Conservation (phyloP, 2,329 filamentous ascomycete species). For the Berkeleyomyces rouxiae region DNA sequence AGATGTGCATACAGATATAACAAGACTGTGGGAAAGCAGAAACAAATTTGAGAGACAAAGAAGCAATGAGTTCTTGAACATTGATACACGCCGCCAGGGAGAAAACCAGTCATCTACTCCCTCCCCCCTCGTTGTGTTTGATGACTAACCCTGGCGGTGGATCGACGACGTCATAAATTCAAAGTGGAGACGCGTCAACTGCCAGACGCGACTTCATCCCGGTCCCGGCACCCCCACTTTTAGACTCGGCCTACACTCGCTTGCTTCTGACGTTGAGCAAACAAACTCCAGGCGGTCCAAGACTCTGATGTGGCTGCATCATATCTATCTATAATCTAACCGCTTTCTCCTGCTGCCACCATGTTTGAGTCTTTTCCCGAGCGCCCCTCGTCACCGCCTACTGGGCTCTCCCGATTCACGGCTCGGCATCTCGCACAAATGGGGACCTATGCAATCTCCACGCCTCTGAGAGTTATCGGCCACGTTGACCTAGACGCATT, state of each 20-base stretch:
- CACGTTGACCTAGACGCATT: constrained; percentile 96
- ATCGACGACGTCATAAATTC: neutral
- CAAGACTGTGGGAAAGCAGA: neutral
- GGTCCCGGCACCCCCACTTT: neutral
- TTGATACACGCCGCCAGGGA: no score
- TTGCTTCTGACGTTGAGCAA: no score
- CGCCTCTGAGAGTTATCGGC: constrained; percentile 70
- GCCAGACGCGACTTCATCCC: neutral
- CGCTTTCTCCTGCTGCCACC: no score
- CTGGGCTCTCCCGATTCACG: constrained; percentile 55
- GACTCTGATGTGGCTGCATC: no score
- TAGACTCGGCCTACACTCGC: neutral
- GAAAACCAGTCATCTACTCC: no score
- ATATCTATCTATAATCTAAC: no score
- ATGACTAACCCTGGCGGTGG: no score
- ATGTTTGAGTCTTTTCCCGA: neutral
- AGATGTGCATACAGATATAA: no score
- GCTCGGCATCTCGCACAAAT: constrained; percentile 69
- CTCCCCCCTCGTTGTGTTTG: no score
- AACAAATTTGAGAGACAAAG: neutral
- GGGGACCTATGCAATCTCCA: constrained; percentile 50
- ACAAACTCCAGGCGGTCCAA: no score
- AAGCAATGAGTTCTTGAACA: neutral
- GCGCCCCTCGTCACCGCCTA: constrained; percentile 3
- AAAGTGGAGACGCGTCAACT: neutral